A percentile compares a stretch with the other conserved stretches of the same genome.
Conservation (phyloP, 2,329 filamentous ascomycete species). For the Xylariaceae sp. region DNA sequence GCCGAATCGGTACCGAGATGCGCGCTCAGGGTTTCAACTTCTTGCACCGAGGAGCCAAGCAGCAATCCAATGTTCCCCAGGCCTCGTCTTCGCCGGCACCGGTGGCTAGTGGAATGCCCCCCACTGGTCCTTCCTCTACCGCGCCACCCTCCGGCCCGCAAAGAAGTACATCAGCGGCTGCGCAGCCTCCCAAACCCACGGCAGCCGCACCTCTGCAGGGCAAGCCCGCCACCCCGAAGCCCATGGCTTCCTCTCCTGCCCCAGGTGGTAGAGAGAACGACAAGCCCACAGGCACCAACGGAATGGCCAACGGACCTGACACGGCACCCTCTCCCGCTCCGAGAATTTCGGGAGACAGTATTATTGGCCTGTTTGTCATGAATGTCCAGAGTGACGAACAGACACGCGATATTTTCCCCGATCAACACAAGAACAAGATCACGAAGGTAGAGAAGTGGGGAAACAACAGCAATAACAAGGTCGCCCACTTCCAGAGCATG, state of each 20-base stretch:
- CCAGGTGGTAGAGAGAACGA: conserved; percentile 46
- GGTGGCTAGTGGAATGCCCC: conserved; percentile 21
- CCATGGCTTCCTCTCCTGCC: conserved; percentile 31
- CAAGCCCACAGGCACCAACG: conserved; percentile 45
- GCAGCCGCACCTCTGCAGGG: conserved; percentile 33
- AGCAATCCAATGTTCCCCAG: conserved; percentile 39
- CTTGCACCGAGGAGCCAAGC: conserved; percentile 85
- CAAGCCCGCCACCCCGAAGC: conserved; percentile 43
- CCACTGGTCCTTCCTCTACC: conserved; percentile 20
- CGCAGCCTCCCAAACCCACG: conserved; percentile 35
- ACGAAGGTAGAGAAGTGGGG: conserved; percentile 71
- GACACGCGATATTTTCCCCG: conserved; percentile 70
- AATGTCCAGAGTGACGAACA: conserved; percentile 79
- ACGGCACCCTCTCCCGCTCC: conserved; percentile 49
- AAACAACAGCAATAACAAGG: conserved; percentile 60
- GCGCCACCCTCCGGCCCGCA: conserved; percentile 27
- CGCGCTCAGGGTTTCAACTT: conserved; percentile 99
- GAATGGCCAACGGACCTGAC: conserved; percentile 44
- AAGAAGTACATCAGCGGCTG: conserved; percentile 24
- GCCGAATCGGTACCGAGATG: conserved; percentile 97
- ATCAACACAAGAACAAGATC: conserved; percentile 79
- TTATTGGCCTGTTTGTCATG: conserved; percentile 82
- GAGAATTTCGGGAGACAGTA: conserved; percentile 56
- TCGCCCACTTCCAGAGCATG: conserved; percentile 72
- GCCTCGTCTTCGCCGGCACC: conserved; percentile 29